Base-by-base conservation (phyloP, 176 grass and related monocot species). In the Cenchrus fungigraminus region DNA sequence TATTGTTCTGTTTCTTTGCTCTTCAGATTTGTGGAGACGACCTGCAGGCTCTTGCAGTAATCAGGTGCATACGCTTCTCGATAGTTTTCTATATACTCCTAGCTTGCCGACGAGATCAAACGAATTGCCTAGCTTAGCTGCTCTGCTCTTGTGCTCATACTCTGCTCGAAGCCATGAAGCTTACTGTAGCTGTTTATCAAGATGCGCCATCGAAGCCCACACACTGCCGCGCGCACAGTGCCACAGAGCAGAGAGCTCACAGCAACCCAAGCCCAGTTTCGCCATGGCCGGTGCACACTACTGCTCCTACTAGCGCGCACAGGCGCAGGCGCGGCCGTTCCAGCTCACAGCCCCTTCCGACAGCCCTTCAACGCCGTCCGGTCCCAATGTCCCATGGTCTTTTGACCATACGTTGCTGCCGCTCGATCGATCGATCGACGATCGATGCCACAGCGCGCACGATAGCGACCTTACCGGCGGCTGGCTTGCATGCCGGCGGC, bases 341-440 rank as follows among this genome's bases (percentile, higher is more conserved):
- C 80, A 84, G 75, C 74, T 60, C 74, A 66, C 51, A 59, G 52
- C 79, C 32, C 42, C 4, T n/a, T 29, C 83, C 54, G 79, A 89
- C 71, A 89, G 34, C 53, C 71, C 12, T 85, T 89, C 83, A 69
- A 89, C 88, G 52, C 32, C 71, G 70, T 20, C 28, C 28, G 76
- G 71, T 20, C 66, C 88, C 79, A 61, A 25, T 25, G 22, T 25
- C 22, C 22, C 22, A 25, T 55, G 31, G 12, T 9, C 22, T 87
- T 87, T 74, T 91, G 68, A 84, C 89, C 85, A 83, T 61, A 61
- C 51, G 31, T 68, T 29, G 20, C 56, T 79, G 83, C 71, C 5
- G 13, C 31, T 50, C 78, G 46, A 49, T 44, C 6, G 13, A 49
- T 50, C 78, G 46, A 49, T 44, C 6, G 46, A 14, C 42, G 44